Base-by-base conservation (phyloP, 768 basidiomycete genomes). In the Holtermanniella nyarrowii region DNA sequence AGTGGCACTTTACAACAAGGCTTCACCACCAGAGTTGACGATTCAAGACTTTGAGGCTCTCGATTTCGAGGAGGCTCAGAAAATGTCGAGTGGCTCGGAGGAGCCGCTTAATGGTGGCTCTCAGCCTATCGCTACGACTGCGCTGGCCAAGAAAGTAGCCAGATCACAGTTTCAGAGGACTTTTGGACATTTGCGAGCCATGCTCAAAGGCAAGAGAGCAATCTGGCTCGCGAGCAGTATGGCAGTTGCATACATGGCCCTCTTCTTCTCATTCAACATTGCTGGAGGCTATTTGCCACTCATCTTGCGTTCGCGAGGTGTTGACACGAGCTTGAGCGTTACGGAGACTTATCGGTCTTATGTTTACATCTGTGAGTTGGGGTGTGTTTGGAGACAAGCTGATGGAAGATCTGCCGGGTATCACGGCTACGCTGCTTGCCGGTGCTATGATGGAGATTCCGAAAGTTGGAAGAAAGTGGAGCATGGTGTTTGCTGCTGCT, bases 1-100 rank as follows among this genome's bases (percentile, higher is more conserved):
- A 20, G 72, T 75, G 50, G 74, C 73, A 12, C 53, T 50, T 23
- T 74, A 71, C 70, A 75, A 75, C 63, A 57, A 57, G 40, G 58
- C 61, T 4, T 57, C 67, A 0, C 48, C 58, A 1, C 72, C 73
- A 2, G 52, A 52, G 2, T 61, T 73, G 27, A 71, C 70, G 5
- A 50, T 72, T 27, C 64, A 68, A 1, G 66, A 73, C 52, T 72
- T 75, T 60, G 56, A 56, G 10, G 65, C 63, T 23, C 58, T 75
- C 49, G 71, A 74, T 26, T 54, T 46, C 25, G 60, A 46, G 22
- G 58, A 63, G 27, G 40, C 21, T n/a, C 31, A 44, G 44, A 61
- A 26, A 37, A 4, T 22, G 1, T 22, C 18, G 2, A 49, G 14
- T 5, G 11, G 4, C 5, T 48, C 46, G 16, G 46, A 31, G 5